phyloP scores from a whole-genome alignment of 805 yeast species.

The Teunomyces barrocoloradensis region DNA sequence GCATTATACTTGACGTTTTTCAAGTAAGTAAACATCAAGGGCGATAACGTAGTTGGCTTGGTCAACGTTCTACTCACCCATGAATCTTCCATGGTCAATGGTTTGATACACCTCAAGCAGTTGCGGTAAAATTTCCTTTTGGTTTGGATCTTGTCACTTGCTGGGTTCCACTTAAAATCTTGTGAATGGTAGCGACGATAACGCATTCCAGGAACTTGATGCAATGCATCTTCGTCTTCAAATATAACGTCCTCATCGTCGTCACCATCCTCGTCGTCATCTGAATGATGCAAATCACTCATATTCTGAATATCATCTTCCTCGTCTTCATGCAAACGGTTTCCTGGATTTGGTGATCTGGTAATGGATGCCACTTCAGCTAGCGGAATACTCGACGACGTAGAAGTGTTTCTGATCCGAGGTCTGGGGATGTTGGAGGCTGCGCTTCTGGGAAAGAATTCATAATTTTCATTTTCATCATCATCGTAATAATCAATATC shows the following conservation, averaged over 20 bases:
- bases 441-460: conserved; percentile 5
- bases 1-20: conserved; percentile 16
- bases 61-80: conserved; percentile 52
- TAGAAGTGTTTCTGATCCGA: neutral
- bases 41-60: conserved; percentile 29
- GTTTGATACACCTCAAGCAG: conserved; percentile 55
- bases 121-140: conserved; percentile 46
- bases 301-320: conserved; percentile 23
- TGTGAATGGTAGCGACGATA: neutral
- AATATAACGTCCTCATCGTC: conserved; percentile 9
- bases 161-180: conserved; percentile 48
- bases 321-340: conserved; percentile 7
- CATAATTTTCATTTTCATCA: conserved; percentile 9
- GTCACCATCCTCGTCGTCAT: conserved; percentile 24
- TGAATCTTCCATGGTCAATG: conserved; percentile 48
- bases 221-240: neutral
- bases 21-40: conserved; percentile 20
- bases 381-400: neutral
- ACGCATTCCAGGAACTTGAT: neutral
- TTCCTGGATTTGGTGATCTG: neutral
- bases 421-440: neutral
- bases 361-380: neutral
- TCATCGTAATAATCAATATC: conserved; percentile 13
- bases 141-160: conserved; percentile 26
- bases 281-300: conserved; percentile 28